Evolutionary conservation across 2,329 filamentous ascomycete genomes (phyloP), one percentile per base, ranked within the genome.

Genomic region (Magnaporthiopsis incrustans): DNA sequence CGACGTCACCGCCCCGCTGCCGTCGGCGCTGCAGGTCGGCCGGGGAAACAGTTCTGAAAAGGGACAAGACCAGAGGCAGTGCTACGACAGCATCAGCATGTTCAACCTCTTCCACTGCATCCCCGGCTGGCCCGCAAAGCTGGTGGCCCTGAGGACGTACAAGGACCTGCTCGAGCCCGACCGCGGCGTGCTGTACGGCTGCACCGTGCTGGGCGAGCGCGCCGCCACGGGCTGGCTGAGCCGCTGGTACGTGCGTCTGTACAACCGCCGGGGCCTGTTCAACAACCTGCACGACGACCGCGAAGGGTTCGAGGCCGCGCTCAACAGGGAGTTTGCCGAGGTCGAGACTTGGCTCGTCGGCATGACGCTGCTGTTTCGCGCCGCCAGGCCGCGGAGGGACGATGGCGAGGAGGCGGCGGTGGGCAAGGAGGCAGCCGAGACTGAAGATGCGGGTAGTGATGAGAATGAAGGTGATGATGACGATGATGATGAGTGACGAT

Each of bases 61-160:
- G 7, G 8, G 11, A 35, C 5, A 35, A 10, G 11, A 35, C 8
- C 33, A 35, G 33, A 10, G 1, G 4, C 33, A 35, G 33, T 12
- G 2, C 33, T 81, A 77, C 66, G 75, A 78, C 67, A 77, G 77
- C 1, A 76, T 82, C 62, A 76, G 75, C 18, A 71, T 78, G 69
- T 78, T 77, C 67, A 79, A 77, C 66, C 66, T 79, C 5, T 70
- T 79, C 22, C 78, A 80, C 67, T 79, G 78, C 67, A 66, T 80
- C 12, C 63, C 65, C 57, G 66, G 72, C 1, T 50, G 61, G 26
- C 60, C 64, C 4, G 65, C 65, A 6, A 77, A 78, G 66, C 64
- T 72, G 15, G 59, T 44, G 14, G 70, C 77, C 2, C 71, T 79
- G 26, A 63, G 58, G 8, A 68, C 70, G 6, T 70, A 76, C 60